phyloP scores from a whole-genome alignment of 1,284 basidiomycete species.

The Irpex sp. region DNA sequence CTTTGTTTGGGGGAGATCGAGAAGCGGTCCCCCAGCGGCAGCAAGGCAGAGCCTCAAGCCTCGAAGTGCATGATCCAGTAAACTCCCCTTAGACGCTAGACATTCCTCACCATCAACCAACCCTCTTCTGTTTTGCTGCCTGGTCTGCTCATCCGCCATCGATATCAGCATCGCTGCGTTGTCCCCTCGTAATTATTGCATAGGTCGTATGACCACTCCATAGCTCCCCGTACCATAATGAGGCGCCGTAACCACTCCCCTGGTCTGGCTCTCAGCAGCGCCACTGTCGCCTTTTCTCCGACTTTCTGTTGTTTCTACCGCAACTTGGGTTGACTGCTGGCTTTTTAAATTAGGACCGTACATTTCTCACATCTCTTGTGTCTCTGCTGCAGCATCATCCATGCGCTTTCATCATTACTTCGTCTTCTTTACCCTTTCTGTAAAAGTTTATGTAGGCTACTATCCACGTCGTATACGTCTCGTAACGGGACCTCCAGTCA shows the following conservation, averaged over 20 bases:
- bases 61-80: conserved; percentile 70
- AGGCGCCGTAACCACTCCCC: conserved; percentile 2
- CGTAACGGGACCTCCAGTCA: conserved; percentile 3
- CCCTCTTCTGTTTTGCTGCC: conserved; percentile 15
- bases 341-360: conserved; percentile 7
- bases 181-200: conserved; percentile 14
- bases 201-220: conserved; percentile 14
- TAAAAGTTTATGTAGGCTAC: conserved; percentile 16
- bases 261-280: conserved; percentile 1
- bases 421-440: conserved; percentile 7
- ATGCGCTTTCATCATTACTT: background rate
- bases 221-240: conserved; percentile 4
- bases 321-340: background rate
- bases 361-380: conserved; percentile 1
- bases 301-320: too few relatives aligned
- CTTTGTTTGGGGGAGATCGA: conserved; percentile 89
- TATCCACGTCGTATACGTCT: conserved; percentile 4
- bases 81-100: conserved; percentile 21
- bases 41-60: conserved; percentile 52
- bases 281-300: conserved; percentile 3
- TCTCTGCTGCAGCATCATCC: conserved; percentile 2
- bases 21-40: conserved; percentile 55
- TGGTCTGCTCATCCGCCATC: conserved; percentile 10
- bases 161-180: conserved; percentile 14
- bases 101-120: background rate